phyloP scores from a whole-genome alignment of 768 basidiomycete genomes.

The Kwoniella dendrophila region DNA sequence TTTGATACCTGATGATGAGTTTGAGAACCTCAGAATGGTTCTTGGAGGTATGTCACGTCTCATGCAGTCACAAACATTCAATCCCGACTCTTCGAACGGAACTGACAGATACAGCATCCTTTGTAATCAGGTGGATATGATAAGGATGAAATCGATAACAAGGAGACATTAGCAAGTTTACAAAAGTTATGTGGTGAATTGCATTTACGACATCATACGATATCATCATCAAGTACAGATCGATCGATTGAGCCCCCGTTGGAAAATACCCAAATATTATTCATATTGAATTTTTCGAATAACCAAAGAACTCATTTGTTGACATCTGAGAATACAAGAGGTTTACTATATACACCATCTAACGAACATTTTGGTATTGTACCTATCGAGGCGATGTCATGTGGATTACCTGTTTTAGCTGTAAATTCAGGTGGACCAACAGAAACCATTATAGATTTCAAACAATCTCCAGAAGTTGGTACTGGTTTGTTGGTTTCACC shows the following conservation, averaged over 20 bases:
- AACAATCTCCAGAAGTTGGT: slow-evolving; percentile 53
- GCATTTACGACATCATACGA: slow-evolving; percentile 60
- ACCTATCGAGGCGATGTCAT: slow-evolving; percentile 91
- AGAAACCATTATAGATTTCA: slow-evolving; percentile 71
- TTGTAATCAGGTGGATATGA: slow-evolving; percentile 77
- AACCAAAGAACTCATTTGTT: slow-evolving; percentile 81
- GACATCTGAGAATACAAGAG: slow-evolving; percentile 66
- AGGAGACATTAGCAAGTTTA: slow-evolving; percentile 65
- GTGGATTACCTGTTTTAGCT: slow-evolving; percentile 85
- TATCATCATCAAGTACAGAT: slow-evolving; percentile 18
- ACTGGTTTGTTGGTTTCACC: slow-evolving; percentile 81
- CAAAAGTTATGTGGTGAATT: slow-evolving; percentile 64
- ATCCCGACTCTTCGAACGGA: neutral
- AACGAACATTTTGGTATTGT: slow-evolving; percentile 99
- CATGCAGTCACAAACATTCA: neutral
- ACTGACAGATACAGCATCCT: neutral
- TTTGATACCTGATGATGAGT: slow-evolving; percentile 28
- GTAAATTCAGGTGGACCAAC: slow-evolving; percentile 83
- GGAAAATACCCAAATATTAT: slow-evolving; percentile 65
- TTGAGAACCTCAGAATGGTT: slow-evolving; percentile 66
- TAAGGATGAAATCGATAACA: slow-evolving; percentile 80
- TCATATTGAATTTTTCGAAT: slow-evolving; percentile 90
- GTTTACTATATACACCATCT: slow-evolving; percentile 85
- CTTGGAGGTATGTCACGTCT: slow-evolving; percentile 66
- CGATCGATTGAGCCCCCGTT: slow-evolving; percentile 7